Evolutionary conservation across 2,329 filamentous ascomycete genomes (phyloP), one percentile per base, ranked within the genome.

Genomic region (Fusarium albosuccineum): DNA sequence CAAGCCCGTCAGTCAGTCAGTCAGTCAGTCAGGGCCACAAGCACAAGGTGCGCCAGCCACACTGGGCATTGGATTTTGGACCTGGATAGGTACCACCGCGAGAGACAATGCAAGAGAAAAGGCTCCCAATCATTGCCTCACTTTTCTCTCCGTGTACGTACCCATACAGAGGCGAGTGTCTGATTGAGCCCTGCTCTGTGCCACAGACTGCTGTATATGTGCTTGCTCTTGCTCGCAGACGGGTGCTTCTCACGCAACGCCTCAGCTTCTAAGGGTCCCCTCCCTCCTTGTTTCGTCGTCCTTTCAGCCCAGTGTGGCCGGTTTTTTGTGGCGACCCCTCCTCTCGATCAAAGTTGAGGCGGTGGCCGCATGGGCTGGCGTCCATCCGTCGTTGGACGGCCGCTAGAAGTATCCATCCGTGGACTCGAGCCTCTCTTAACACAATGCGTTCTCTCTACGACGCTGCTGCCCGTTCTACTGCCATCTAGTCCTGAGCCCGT

Each of bases 321-420:
- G 64, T 55, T 67, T 22, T 68, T 54, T 57, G 64, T 62, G 64
- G 64, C 56, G 51, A 51, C 64, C 64, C 64, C 64, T 48, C 64
- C 52, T 50, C 63, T 40, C 44, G 53, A 57, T 60, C 61, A 61
- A 61, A 55, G 55, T 68, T 64, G 60, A 68, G 64, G 64, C 64
- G 64, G 56, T 64, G 55, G 64, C 52, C 60, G 64, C 60, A 68
- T 67, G 56, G 55, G 60, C 60, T 67, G 50, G 56, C 64, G 56
- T 54, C 60, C 60, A 68, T 68, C 64, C 64, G 56, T 68, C 60
- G 64, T 55, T 52, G 56, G 65, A 67, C 65, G 65, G 60, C 64
- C 65, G 60, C 65, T 67, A 67, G 56, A 65, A 58, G 56, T 11
- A 48, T 22, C 17, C 17, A 34, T 55, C 39, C 33, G 57, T 30